A percentile compares a stretch with the other conserved stretches of the same genome.
Conservation (phyloP, 306 rosid genomes). For the Prunus mira region DNA sequence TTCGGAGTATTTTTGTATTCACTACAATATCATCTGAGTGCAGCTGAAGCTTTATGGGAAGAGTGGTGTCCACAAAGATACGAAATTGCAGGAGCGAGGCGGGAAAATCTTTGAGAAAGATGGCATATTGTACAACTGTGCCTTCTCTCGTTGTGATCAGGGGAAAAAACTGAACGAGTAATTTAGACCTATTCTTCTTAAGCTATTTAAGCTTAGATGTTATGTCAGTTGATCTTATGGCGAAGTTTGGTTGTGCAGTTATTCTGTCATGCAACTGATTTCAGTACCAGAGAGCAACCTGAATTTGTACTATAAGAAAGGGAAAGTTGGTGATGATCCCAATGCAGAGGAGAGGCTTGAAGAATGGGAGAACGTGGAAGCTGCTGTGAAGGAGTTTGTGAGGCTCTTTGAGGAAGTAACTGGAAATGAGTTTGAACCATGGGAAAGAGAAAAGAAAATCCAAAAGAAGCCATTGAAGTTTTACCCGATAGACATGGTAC, state of each 20-base stretch:
- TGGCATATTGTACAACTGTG: conserved; percentile 75
- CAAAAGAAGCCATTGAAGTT: conserved; percentile 70
- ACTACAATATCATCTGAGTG: conserved; percentile 6
- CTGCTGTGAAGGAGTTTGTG: conserved; percentile 61
- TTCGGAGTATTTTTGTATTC: neutral
- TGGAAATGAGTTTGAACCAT: conserved; percentile 70
- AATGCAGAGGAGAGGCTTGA: conserved; percentile 73
- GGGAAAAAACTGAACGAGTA: conserved; percentile 81
- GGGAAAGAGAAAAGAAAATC: conserved; percentile 82
- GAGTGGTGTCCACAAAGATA: conserved; percentile 68
- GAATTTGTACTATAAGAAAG: conserved; percentile 69
- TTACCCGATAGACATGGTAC: conserved; percentile 80
- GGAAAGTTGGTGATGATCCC: conserved; percentile 72
- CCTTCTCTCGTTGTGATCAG: conserved; percentile 67
- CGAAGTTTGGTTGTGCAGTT: conserved; percentile 47
- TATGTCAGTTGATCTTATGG: neutral
- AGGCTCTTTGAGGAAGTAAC: conserved; percentile 75
- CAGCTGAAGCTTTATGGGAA: conserved; percentile 89
- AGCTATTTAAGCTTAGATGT: neutral
- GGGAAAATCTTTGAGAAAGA: conserved; percentile 65
- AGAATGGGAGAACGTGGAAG: conserved; percentile 43
- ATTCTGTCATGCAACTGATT: conserved; percentile 68
- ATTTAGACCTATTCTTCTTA: neutral
- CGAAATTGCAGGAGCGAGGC: conserved; percentile 63
- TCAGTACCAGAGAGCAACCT: conserved; percentile 49